These are phyloP conservation scores for Cryphonectria japonica DNA, from an alignment of 2,329 filamentous ascomycete species.

Conservation along the genomic window DNA sequence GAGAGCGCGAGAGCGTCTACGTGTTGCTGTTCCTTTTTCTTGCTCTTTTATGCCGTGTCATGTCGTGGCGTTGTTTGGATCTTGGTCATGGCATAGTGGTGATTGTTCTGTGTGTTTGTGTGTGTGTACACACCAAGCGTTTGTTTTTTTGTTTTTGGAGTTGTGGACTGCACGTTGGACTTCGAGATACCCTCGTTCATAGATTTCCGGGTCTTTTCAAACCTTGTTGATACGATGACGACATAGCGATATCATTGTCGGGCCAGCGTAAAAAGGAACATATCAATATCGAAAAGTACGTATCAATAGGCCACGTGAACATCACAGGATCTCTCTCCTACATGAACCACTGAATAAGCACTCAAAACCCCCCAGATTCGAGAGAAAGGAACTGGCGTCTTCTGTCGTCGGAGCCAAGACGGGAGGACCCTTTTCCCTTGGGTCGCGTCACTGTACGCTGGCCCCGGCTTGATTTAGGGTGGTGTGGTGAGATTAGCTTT, in stretches of 20 bases:
- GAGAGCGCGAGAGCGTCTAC: neutral
- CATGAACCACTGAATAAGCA: neutral
- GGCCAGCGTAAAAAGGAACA: neutral
- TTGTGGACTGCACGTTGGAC: neutral
- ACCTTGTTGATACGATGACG: neutral
- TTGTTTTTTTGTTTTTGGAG: neutral
- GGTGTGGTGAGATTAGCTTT: neutral
- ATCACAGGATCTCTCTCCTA: too few relatives aligned
- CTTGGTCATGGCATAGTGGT: neutral
- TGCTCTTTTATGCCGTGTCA: neutral
- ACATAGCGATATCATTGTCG: neutral
- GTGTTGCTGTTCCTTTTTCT: neutral
- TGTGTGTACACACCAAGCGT: neutral
- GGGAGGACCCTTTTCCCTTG: neutral
- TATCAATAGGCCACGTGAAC: neutral
- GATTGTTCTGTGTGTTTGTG: neutral
- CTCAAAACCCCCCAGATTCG: neutral
- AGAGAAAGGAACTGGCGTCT: too few relatives aligned
- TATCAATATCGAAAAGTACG: neutral
- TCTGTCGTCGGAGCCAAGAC: neutral
- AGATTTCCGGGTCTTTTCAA: neutral
- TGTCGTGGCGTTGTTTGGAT: neutral
- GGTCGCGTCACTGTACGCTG: neutral
- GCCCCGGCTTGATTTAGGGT: too few relatives aligned
- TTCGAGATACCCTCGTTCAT: neutral